Conservation (phyloP, 352 stramenopile species). For the Pythium sukuiense region DNA sequence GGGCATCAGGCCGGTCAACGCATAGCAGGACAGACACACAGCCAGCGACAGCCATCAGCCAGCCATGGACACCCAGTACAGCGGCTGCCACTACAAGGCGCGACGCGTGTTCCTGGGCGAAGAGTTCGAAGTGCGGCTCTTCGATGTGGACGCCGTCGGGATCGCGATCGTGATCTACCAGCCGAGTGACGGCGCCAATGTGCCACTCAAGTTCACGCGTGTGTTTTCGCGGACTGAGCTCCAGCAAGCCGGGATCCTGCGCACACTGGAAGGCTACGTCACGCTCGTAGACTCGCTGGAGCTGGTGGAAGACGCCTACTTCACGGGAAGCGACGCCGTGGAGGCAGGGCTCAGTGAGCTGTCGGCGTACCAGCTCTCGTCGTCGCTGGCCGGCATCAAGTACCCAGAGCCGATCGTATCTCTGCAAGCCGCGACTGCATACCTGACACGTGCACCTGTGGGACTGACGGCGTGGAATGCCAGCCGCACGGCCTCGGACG, state of each 20-base stretch:
- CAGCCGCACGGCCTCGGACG: constrained; percentile 31
- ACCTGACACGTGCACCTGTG: constrained; percentile 55
- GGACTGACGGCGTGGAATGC: constrained; percentile 53
- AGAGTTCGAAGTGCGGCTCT: constrained; percentile 68
- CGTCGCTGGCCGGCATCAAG: constrained; percentile 55
- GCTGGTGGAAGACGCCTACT: constrained; percentile 66
- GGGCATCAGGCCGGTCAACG: neutral
- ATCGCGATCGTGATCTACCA: constrained; percentile 59
- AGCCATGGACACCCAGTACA: constrained; percentile 47
- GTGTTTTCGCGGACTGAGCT: constrained; percentile 61
- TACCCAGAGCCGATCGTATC: constrained; percentile 59
- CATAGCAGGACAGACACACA: too few relatives aligned
- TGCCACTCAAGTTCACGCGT: constrained; percentile 59
- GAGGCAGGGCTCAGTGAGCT: constrained; percentile 37
- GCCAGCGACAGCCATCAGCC: neutral
- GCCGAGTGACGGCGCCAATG: constrained; percentile 21
- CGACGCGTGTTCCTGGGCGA: constrained; percentile 58
- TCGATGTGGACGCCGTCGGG: constrained; percentile 70
- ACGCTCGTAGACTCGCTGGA: constrained; percentile 62
- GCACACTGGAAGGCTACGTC: constrained; percentile 67
- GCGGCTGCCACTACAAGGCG: constrained; percentile 62
- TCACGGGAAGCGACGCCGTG: constrained; percentile 48
- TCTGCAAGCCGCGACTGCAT: constrained; percentile 51
- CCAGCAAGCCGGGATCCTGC: constrained; percentile 40
- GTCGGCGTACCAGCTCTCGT: constrained; percentile 61